Evolutionary conservation across 2,329 filamentous ascomycete species (phyloP).

Genomic region (Aureobasidium melanogenum): DNA sequence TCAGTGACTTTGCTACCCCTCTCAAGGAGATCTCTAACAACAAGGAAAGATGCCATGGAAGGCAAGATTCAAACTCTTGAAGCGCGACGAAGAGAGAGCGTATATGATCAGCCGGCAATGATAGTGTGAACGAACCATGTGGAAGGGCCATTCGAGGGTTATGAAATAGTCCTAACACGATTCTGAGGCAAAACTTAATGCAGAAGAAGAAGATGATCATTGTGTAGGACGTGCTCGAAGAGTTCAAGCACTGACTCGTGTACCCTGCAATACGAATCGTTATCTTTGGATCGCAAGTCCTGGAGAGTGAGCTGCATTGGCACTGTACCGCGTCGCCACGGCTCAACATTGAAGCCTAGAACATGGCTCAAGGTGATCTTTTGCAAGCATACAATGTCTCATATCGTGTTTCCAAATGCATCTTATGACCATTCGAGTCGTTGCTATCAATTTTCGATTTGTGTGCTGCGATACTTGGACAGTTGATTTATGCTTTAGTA

Average conservation of each 20-base stretch:
- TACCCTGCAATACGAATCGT: background rate
- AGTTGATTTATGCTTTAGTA: background rate
- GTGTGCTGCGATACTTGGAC: background rate
- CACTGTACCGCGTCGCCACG: background rate
- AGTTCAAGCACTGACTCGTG: background rate
- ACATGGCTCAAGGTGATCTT: background rate
- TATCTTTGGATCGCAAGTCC: background rate
- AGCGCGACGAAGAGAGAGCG: background rate
- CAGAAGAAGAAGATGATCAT: background rate
- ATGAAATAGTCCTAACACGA: background rate
- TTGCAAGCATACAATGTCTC: too few relatives aligned
- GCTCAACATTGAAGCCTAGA: background rate
- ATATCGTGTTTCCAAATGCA: background rate
- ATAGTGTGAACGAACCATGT: background rate
- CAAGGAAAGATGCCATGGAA: background rate
- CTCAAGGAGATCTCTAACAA: background rate
- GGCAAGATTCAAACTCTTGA: background rate
- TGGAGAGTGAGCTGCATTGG: background rate
- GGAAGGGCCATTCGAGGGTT: background rate
- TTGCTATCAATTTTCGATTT: too few relatives aligned
- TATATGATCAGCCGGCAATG: background rate
- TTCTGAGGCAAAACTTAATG: background rate
- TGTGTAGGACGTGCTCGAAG: background rate
- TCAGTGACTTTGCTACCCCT: background rate
- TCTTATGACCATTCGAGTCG: background rate